phyloP scores from a whole-genome alignment of 768 basidiomycete species.

The Suillus sp. region DNA sequence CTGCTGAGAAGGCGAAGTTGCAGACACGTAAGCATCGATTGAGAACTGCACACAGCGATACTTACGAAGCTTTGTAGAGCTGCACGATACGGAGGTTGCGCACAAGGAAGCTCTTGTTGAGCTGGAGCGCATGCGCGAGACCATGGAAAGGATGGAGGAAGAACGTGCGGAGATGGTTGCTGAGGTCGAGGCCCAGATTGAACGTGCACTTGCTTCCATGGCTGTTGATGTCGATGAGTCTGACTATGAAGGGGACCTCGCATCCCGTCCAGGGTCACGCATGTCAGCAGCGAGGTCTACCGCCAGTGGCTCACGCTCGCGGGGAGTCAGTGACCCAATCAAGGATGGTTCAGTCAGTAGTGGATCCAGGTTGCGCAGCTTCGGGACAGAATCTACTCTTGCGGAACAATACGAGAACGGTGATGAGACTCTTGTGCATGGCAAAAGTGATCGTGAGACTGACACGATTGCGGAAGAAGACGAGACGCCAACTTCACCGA shows the following conservation, averaged over 20 bases:
- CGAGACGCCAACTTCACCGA: constrained; percentile 42
- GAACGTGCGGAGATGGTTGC: constrained; percentile 89
- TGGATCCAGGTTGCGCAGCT: constrained; percentile 58
- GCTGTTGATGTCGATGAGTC: constrained; percentile 74
- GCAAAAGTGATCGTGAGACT: constrained; percentile 46
- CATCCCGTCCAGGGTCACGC: constrained; percentile 69
- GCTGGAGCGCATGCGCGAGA: constrained; percentile 78
- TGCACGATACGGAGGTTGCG: constrained; percentile 78
- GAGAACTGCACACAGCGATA: background rate
- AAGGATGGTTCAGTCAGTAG: constrained; percentile 36
- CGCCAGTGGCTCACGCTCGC: constrained; percentile 50
- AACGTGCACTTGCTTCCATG: constrained; percentile 84
- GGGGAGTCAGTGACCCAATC: constrained; percentile 60
- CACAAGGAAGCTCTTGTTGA: constrained; percentile 82
- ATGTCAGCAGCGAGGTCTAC: constrained; percentile 57
- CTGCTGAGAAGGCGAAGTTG: constrained; percentile 76
- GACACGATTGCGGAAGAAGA: constrained; percentile 65
- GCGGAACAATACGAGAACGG: constrained; percentile 63
- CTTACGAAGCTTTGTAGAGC: constrained; percentile 47
- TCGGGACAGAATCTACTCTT: constrained; percentile 80
- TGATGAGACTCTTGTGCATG: constrained; percentile 37
- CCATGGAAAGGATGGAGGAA: constrained; percentile 86
- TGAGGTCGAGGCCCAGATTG: constrained; percentile 92
- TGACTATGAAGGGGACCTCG: constrained; percentile 58
- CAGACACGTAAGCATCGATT: constrained; percentile 64